Base-by-base conservation (phyloP, 768 basidiomycete genomes). In the Leucocoprinus birnbaumii region DNA sequence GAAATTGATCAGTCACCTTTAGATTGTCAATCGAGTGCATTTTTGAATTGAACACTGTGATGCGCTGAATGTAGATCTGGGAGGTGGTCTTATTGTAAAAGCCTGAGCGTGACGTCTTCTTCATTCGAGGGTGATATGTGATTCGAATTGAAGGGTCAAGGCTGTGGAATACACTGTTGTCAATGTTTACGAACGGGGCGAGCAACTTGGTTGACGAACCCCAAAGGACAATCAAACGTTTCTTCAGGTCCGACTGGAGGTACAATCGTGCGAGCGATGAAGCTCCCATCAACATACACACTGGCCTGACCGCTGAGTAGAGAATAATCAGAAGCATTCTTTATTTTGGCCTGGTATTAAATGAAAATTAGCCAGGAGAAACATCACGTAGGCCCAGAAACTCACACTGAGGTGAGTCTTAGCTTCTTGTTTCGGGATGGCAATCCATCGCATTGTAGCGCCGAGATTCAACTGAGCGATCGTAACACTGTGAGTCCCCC, bases 281-380 rank as follows among this genome's bases (percentile, higher is more conserved):
- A 84, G 53, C 76, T 77, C 27, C 80, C 80, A 62, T 85, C 79
- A 27, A 84, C 71, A 61, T 82, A 84, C 0, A 84, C 72, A 57
- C 74, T 79, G 0, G 77, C 77, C 0, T 62, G 59, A 0, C 84
- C 83, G 0, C 66, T 59, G 8, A 85, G 69, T 1, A 85, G 63
- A 2, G 77, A 75, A 56, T 80, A 82, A 24, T 80, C 77, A 4
- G 79, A 81, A 11, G 74, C 74, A 58, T 85, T 85, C 64, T 74
- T 76, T 53, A 85, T 72, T 48, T 68, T 73, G 11, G 74, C 77
- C 75, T 81, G 58, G 22, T 40, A 16, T n/a, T n/a, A 41, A 10
- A 24, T 2, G 18, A 24, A 25, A 59, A 35, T 42, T 9, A 16
- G 48, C 40, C 31, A 43, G 31, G 42, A 43, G 37, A 19, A 14